Conservation (phyloP, 306 rosid species). For the Cicer bijugum region DNA sequence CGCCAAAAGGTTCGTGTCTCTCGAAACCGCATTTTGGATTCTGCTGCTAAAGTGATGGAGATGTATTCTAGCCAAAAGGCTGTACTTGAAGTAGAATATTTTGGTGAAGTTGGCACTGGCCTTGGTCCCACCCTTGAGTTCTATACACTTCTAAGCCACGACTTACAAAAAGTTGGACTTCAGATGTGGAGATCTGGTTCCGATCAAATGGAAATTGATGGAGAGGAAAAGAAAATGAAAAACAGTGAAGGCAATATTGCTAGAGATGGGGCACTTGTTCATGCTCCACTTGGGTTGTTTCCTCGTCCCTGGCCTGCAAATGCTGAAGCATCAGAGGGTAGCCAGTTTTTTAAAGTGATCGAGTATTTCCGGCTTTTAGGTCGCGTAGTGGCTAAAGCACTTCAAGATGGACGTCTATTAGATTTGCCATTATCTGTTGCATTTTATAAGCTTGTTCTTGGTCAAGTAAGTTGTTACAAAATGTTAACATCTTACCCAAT, state of each 20-base stretch:
- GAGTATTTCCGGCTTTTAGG: slow-evolving; percentile 93
- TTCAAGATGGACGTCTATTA: slow-evolving; percentile 95
- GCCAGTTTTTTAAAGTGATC: slow-evolving; percentile 66
- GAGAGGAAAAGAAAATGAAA: slow-evolving; percentile 58
- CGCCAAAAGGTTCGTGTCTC: slow-evolving; percentile 99
- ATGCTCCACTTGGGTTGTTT: slow-evolving; percentile 88
- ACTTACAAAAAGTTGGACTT: slow-evolving; percentile 81
- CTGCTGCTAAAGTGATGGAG: slow-evolving; percentile 99
- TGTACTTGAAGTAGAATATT: slow-evolving; percentile 98
- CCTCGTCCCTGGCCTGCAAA: slow-evolving; percentile 91
- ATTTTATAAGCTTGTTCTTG: slow-evolving; percentile 86
- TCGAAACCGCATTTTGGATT: slow-evolving; percentile 91
- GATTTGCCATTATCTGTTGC: slow-evolving; percentile 90
- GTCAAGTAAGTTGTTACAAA: slow-evolving; percentile 70
- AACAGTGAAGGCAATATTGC: slow-evolving; percentile 48
- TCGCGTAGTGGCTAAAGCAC: slow-evolving; percentile 96
- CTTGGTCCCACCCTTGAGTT: slow-evolving; percentile 99
- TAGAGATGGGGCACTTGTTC: slow-evolving; percentile 66
- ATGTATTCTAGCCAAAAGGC: slow-evolving; percentile 99
- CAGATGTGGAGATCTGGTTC: slow-evolving; percentile 91
- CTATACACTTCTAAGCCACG: slow-evolving; percentile 93
- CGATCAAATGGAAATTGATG: slow-evolving; percentile 73
- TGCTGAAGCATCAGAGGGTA: slow-evolving; percentile 76
- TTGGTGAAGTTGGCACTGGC: slow-evolving; percentile 99
- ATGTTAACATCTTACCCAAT: slow-evolving; percentile 14